Evolutionary conservation across 1,284 basidiomycete species (phyloP).

Genomic region (Pseudozyma pruni): DNA sequence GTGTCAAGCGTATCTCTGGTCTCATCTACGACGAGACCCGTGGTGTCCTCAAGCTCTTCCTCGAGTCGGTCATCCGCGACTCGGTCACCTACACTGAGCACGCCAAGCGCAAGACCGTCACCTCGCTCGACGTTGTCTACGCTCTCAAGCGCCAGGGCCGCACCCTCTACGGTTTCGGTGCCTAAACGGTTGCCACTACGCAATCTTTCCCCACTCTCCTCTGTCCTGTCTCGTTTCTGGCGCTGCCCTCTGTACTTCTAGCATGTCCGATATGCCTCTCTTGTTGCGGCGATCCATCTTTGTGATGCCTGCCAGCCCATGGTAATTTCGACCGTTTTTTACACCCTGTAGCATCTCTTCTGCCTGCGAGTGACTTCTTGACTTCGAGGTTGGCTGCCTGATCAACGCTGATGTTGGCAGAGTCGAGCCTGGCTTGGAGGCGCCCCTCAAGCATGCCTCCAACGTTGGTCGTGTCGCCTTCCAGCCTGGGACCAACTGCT

Average conservation of each 20-base stretch:
- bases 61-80: conserved; percentile 85
- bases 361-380: not conserved
- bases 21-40: conserved; percentile 96
- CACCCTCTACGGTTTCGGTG: conserved; percentile 78
- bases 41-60: conserved; percentile 83
- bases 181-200: conserved; percentile 42
- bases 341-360: conserved; percentile 25
- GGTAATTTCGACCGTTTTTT: conserved; percentile 50
- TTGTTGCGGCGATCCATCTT: conserved; percentile 42
- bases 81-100: conserved; percentile 92
- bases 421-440: no score
- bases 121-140: conserved; percentile 90
- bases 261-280: conserved; percentile 50
- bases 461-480: no score
- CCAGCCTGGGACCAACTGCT: no score
- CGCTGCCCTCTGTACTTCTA: conserved; percentile 51
- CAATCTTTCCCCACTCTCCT: conserved; percentile 3
- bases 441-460: no score
- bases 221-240: conserved; percentile 40
- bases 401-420: not conserved
- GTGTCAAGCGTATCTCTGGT: conserved; percentile 74
- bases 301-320: conserved; percentile 44
- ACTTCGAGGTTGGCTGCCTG: not conserved
- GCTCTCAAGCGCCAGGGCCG: conserved; percentile 84
- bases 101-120: conserved; percentile 91